These are phyloP conservation scores for Cytidiella melzeri DNA, from an alignment of 768 basidiomycete species.

Conservation along the genomic window DNA sequence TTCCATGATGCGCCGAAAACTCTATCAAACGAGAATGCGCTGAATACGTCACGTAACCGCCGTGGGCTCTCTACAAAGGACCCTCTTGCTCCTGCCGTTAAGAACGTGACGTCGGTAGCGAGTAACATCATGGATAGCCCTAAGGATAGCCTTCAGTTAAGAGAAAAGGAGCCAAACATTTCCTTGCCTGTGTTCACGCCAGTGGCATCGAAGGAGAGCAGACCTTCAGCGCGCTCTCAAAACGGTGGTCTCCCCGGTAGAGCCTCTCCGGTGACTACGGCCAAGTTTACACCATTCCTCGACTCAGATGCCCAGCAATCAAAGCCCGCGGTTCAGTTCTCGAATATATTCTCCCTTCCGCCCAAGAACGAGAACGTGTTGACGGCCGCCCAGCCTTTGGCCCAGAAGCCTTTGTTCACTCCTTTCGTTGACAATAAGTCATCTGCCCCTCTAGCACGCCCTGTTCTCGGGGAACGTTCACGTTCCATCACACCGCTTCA, in stretches of 20 bases:
- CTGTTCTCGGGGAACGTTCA: neutral
- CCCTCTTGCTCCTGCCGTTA: conserved; percentile 20
- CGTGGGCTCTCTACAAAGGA: conserved; percentile 47
- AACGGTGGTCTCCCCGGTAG: neutral
- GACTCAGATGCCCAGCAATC: conserved; percentile 19
- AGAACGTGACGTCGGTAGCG: conserved; percentile 11
- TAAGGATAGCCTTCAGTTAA: too few relatives aligned
- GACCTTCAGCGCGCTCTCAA: neutral
- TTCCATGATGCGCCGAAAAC: neutral
- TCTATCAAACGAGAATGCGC: neutral
- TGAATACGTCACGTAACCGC: conserved; percentile 15
- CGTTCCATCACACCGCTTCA: conserved; percentile 15
- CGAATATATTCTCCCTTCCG: conserved; percentile 70
- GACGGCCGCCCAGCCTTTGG: conserved; percentile 3
- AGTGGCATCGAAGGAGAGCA: neutral
- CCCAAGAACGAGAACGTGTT: conserved; percentile 37
- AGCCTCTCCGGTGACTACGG: neutral
- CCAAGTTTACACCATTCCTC: conserved; percentile 32
- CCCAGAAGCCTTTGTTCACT: conserved; percentile 25
- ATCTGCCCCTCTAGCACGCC: neutral
- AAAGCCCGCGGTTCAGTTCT: conserved; percentile 26
- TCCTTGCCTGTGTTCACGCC: neutral
- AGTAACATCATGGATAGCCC: conserved; percentile 11
- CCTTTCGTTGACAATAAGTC: conserved; percentile 30
- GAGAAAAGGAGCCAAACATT: neutral